These are phyloP conservation scores for Zygoascus sp. DNA, from an alignment of 1,139 yeast genomes.

Conservation along the genomic window DNA sequence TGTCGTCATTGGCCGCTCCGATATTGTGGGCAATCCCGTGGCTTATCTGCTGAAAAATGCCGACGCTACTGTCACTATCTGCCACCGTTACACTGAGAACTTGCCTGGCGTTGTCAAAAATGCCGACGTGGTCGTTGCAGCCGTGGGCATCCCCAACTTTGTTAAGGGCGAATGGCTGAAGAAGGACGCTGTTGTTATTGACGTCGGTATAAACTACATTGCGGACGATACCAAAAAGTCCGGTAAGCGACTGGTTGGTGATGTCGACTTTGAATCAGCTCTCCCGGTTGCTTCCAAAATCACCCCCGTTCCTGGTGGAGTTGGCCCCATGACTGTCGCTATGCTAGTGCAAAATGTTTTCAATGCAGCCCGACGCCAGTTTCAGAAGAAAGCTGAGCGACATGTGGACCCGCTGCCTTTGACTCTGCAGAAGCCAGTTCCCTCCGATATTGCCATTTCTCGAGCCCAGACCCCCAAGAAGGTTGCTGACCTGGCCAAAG, in stretches of 20 bases:
- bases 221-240: constrained; percentile 71
- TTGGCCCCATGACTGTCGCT: constrained; percentile 99
- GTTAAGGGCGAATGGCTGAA: constrained; percentile 90
- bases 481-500: constrained; percentile 72
- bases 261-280: constrained; percentile 76
- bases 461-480: constrained; percentile 84
- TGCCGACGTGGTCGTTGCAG: constrained; percentile 90
- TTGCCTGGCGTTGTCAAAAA: constrained; percentile 54
- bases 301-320: constrained; percentile 99
- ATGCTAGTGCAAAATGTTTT: constrained; percentile 85
- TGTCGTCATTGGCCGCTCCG: constrained; percentile 94
- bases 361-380: constrained; percentile 61
- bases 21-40: constrained; percentile 93
- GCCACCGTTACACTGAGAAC: constrained; percentile 72
- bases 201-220: constrained; percentile 91
- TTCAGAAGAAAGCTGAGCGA: constrained; percentile 29
- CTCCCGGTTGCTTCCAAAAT: constrained; percentile 62
- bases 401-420: constrained; percentile 55
- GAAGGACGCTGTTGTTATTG: constrained; percentile 79
- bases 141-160: constrained; percentile 79
- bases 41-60: constrained; percentile 73
- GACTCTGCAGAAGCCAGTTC: constrained; percentile 75
- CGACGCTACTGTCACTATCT: constrained; percentile 81
- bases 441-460: constrained; percentile 89
- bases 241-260: constrained; percentile 89